Evolutionary conservation across 257 asterid species (phyloP), one percentile per base, ranked within the genome.

Genomic region (Mentha longifolia): DNA sequence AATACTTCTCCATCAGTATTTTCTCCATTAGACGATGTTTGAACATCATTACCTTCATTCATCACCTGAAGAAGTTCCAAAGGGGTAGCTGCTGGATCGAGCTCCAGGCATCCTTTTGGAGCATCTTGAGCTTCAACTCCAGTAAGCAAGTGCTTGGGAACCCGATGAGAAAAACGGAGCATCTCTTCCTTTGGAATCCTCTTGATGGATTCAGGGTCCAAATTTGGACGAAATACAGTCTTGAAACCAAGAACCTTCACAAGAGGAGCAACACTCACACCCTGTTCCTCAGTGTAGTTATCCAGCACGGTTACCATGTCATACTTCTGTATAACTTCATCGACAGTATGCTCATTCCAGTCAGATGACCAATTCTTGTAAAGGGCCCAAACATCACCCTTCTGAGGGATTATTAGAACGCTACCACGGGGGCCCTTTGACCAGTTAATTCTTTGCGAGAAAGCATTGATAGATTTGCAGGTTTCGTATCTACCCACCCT

Each of bases 11-110:
- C 78, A 42, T 63, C 61, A 41, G 65, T 76, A 25, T 70, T 70
- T 59, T 33, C 80, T 68, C 20, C 61, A 20, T 61, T 73, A 47
- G 62, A 43, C 39, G 13, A 54, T 43, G 8, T 5, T 30, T 56
- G 70, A 67, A 22, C 76, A 50, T 72, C 76, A 12, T 62, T 63
- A 49, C 61, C 73, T 78, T 79, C 85, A 14, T 76, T 62, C 11
- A 56, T 51, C 57, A 82, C 88, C 72, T 80, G 90, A 68, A 91
- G 85, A 66, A 91, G 89, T 54, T 88, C 96, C 78, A 85, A 42
- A 6, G 96, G 94, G 8, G 85, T 85, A 56, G 97, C 92, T 11
- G 97, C 97, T 13, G 97, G 94, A 74, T 91, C 97, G 51, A 91
- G 86, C 91, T 91, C 97, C 77, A 85, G 75, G 76, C 79, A 85